These are phyloP conservation scores for Apiospora arundinis DNA, from an alignment of 2,329 filamentous ascomycete genomes.

Conservation along the genomic window DNA sequence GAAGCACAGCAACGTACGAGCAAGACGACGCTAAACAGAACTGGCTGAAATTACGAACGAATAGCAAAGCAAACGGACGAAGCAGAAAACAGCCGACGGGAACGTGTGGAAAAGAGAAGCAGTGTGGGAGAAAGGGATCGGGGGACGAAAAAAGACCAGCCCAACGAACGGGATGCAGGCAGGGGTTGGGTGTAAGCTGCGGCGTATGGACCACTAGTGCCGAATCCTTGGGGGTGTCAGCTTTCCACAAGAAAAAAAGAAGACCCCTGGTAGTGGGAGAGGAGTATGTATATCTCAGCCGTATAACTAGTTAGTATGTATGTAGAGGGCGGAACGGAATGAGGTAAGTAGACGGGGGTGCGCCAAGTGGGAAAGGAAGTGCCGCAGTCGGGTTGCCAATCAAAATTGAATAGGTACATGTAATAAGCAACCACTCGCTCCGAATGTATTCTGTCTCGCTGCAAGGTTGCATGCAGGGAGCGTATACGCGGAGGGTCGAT, in stretches of 20 bases:
- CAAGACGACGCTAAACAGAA: neutral
- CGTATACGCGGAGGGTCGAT: neutral
- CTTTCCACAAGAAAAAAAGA: neutral
- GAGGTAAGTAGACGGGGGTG: no score
- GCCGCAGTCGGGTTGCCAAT: slow-evolving; percentile 1
- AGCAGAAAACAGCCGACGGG: neutral
- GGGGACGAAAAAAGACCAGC: slow-evolving; percentile 41
- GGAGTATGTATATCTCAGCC: neutral
- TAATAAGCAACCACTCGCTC: neutral
- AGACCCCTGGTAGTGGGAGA: neutral
- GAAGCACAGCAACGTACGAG: neutral
- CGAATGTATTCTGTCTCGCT: slow-evolving; percentile 1
- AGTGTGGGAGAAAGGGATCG: slow-evolving; percentile 7
- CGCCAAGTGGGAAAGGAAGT: slow-evolving; percentile 1
- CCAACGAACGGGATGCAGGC: slow-evolving; percentile 27
- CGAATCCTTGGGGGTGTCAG: neutral
- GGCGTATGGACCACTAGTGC: neutral
- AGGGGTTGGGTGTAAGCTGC: neutral
- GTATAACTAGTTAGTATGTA: neutral
- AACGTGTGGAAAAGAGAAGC: neutral
- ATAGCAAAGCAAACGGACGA: neutral
- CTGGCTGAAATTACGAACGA: neutral
- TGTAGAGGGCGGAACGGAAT: no score
- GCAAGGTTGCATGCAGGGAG: slow-evolving; percentile 17
- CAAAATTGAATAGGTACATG: neutral